phyloP scores from a whole-genome alignment of 2,329 filamentous ascomycete species.

The Phoma herbarum region DNA sequence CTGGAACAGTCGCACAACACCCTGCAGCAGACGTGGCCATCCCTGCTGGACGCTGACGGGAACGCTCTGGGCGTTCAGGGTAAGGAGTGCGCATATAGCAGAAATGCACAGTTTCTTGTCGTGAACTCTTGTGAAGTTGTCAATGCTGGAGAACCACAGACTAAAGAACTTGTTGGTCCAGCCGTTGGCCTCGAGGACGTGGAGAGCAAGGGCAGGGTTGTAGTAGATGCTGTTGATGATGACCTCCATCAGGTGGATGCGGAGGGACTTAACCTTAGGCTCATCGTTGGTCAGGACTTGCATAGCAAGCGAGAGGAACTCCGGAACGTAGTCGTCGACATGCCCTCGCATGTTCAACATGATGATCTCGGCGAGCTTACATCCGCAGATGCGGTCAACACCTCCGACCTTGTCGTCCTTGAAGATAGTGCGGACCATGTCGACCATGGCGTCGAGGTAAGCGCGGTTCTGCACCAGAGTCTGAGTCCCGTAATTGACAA shows the following conservation, averaged over 20 bases:
- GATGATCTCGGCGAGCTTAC: slow-evolving; percentile 95
- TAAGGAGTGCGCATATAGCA: slow-evolving; percentile 86
- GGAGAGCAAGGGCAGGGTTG: slow-evolving; percentile 84
- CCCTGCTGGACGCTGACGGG: slow-evolving; percentile 93
- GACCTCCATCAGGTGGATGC: slow-evolving; percentile 98
- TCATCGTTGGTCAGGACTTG: slow-evolving; percentile 76
- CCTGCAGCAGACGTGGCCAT: slow-evolving; percentile 90
- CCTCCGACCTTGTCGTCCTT: slow-evolving; percentile 89
- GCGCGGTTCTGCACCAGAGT: slow-evolving; percentile 82
- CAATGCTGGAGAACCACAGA: slow-evolving; percentile 96
- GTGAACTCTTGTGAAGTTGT: slow-evolving; percentile 90
- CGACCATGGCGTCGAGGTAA: slow-evolving; percentile 86
- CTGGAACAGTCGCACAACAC: slow-evolving; percentile 90
- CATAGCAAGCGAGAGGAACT: slow-evolving; percentile 93
- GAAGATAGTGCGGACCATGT: slow-evolving; percentile 97
- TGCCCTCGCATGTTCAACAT: slow-evolving; percentile 93
- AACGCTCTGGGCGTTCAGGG: slow-evolving; percentile 80
- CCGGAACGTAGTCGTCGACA: slow-evolving; percentile 86
- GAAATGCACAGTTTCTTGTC: slow-evolving; percentile 99
- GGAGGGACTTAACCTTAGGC: slow-evolving; percentile 89
- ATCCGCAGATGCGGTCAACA: slow-evolving; percentile 94
- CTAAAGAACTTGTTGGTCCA: slow-evolving; percentile 99
- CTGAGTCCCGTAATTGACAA: slow-evolving; percentile 88
- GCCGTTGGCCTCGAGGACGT: slow-evolving; percentile 85
- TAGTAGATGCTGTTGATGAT: slow-evolving; percentile 98